phyloP scores from a whole-genome alignment of 257 asterid species.

The Nicotiana benthamiana region DNA sequence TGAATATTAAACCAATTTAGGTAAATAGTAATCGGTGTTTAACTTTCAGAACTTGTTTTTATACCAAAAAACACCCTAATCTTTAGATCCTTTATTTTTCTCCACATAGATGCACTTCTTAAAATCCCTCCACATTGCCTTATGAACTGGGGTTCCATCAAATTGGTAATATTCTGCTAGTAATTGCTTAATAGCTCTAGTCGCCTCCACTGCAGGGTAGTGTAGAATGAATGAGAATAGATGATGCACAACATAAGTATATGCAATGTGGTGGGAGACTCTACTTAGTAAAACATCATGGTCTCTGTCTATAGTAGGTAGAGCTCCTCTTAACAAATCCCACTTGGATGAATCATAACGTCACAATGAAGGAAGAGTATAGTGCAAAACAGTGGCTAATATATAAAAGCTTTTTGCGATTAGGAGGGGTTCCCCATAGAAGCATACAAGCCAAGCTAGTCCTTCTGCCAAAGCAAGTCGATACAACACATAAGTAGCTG shows the following conservation, averaged over 20 bases:
- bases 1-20: neutral
- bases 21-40: neutral
- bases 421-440: neutral
- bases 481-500: neutral
- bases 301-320: constrained; percentile 12
- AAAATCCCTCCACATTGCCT: constrained; percentile 10
- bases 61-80: constrained; percentile 11
- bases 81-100: neutral
- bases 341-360: constrained; percentile 7
- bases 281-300: neutral
- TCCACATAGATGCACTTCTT: constrained; percentile 5
- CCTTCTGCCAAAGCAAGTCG: neutral
- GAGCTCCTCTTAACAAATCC: constrained; percentile 12
- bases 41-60: neutral
- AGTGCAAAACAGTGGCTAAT: neutral
- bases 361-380: constrained; percentile 4
- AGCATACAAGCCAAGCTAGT: neutral
- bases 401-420: neutral
- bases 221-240: constrained; percentile 7
- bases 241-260: constrained; percentile 5
- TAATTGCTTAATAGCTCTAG: neutral
- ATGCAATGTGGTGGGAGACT: neutral
- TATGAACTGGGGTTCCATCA: constrained; percentile 5
- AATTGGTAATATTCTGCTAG: constrained; percentile 6
- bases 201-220: constrained; percentile 8